Conservation (phyloP, 2,329 filamentous ascomycete species). For the Sporothrix euskadiensis region DNA sequence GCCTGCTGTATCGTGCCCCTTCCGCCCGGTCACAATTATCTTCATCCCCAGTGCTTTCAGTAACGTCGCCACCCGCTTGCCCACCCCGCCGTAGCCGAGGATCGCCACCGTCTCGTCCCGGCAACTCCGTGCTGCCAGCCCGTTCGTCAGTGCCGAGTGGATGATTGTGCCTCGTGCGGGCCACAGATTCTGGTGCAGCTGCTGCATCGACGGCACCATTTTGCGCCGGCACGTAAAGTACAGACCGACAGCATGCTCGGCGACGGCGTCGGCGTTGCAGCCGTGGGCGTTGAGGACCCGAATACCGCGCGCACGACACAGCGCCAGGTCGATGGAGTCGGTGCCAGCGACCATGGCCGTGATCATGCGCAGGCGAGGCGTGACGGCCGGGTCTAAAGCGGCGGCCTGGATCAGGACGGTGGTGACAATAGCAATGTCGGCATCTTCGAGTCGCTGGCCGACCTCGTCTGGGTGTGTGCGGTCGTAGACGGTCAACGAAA, state of each 20-base stretch:
- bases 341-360: constrained; percentile 36
- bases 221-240: constrained; percentile 40
- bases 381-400: constrained; percentile 32
- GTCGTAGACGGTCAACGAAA: constrained; percentile 36
- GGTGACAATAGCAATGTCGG: constrained; percentile 42
- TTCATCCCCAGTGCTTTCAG: constrained; percentile 39
- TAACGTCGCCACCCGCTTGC: constrained; percentile 37
- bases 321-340: constrained; percentile 33
- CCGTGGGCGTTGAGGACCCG: constrained; percentile 37
- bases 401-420: constrained; percentile 37
- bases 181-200: constrained; percentile 33
- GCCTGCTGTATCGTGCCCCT: not conserved
- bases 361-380: constrained; percentile 38
- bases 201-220: constrained; percentile 39
- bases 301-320: constrained; percentile 35
- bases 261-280: constrained; percentile 37
- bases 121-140: constrained; percentile 21
- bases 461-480: constrained; percentile 36
- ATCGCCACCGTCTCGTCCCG: constrained; percentile 35
- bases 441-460: constrained; percentile 38
- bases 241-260: constrained; percentile 37
- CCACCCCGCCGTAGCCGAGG: constrained; percentile 41
- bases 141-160: constrained; percentile 16
- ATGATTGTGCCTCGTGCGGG: constrained; percentile 34
- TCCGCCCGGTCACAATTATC: constrained; percentile 34